These are phyloP conservation scores for Apiotrichum montevideense DNA, from an alignment of 1,284 basidiomycete species.

Conservation along the genomic window DNA sequence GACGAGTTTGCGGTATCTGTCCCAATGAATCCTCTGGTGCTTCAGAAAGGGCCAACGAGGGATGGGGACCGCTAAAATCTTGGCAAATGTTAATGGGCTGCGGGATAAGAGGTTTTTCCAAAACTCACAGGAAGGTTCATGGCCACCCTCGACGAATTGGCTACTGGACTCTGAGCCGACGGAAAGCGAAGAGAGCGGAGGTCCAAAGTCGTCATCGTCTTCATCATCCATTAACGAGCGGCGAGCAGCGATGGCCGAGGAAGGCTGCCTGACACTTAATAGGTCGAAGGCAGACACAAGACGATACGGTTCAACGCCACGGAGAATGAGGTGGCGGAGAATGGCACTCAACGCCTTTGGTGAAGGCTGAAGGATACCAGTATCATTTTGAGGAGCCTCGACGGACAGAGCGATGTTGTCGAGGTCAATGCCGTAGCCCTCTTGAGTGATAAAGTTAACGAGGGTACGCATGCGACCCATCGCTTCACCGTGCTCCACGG, in stretches of 20 bases:
- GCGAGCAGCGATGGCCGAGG: neutral
- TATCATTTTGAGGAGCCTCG: neutral
- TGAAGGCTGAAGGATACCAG: neutral
- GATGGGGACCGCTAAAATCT: neutral
- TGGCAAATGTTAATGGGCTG: too few relatives aligned
- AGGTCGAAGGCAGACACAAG: slow-evolving; percentile 13
- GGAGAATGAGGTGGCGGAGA: slow-evolving; percentile 2
- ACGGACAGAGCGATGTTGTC: slow-evolving; percentile 11
- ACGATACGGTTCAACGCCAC: slow-evolving; percentile 1
- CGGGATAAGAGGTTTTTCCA: neutral
- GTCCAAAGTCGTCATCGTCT: slow-evolving; percentile 14
- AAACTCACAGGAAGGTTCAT: neutral
- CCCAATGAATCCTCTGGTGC: too few relatives aligned
- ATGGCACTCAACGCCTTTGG: slow-evolving; percentile 8
- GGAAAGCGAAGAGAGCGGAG: neutral
- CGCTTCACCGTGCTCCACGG: neutral
- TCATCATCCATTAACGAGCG: slow-evolving; percentile 4
- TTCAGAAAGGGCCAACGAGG: neutral
- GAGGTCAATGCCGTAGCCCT: slow-evolving; percentile 16
- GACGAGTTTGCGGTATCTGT: neutral
- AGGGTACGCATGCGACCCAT: neutral
- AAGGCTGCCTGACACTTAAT: slow-evolving; percentile 1
- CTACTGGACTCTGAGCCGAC: neutral
- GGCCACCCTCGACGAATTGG: neutral
- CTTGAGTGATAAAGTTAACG: slow-evolving; percentile 7